Percentiles rank a stretch among this genome's conserved stretches.
phyloP scores from a whole-genome alignment of 176 grass and related monocot species.

The Aechmea fasciata region DNA sequence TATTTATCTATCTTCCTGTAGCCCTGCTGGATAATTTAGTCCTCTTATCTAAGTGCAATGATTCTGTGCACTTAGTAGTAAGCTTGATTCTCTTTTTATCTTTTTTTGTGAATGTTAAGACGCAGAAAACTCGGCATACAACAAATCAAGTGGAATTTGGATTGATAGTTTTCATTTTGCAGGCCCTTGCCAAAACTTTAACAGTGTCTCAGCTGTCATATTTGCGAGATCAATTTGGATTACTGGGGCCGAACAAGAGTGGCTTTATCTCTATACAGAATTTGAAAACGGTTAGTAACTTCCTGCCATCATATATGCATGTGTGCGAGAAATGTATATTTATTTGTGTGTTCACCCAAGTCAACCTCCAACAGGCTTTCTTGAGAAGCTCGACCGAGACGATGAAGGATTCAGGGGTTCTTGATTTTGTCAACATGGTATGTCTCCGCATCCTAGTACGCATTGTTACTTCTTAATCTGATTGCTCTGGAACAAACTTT shows the following conservation, averaged over 20 bases:
- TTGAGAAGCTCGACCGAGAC: slow-evolving; percentile 30
- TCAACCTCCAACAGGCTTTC: slow-evolving; percentile 24
- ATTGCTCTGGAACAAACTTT: neutral
- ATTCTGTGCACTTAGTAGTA: neutral
- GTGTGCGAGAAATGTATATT: slow-evolving; percentile 6
- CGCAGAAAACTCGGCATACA: too few species aligned
- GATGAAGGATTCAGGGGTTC: slow-evolving; percentile 40
- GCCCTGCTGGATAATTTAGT: neutral
- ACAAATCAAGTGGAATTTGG: slow-evolving; percentile 5
- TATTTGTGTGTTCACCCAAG: neutral
- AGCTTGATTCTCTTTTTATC: neutral
- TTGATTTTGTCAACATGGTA: slow-evolving; percentile 39
- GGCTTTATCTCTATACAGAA: slow-evolving; percentile 44
- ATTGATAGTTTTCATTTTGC: slow-evolving; percentile 5
- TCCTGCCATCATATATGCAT: neutral
- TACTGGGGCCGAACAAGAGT: slow-evolving; percentile 42
- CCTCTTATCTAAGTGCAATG: neutral
- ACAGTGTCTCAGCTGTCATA: slow-evolving; percentile 35
- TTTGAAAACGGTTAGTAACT: slow-evolving; percentile 36
- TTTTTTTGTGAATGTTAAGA: too few species aligned
- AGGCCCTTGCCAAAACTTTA: slow-evolving; percentile 57
- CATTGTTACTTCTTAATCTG: too few species aligned
- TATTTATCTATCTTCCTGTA: neutral
- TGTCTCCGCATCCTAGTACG: neutral
- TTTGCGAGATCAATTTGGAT: slow-evolving; percentile 34